phyloP scores from a whole-genome alignment of 1,139 yeast genomes.

The Candida neerlandica region DNA sequence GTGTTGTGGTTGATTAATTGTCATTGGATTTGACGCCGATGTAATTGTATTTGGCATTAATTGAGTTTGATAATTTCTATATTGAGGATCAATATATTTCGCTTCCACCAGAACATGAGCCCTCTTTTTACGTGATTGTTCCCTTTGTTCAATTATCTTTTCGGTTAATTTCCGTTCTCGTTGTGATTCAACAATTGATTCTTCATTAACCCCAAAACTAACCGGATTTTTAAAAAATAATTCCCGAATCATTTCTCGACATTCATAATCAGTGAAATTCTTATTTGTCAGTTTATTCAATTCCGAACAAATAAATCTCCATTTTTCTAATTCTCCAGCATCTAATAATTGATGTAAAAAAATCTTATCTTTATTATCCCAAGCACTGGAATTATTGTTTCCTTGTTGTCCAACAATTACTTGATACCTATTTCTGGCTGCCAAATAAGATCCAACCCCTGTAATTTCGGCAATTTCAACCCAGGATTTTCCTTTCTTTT shows the following conservation, averaged over 20 bases:
- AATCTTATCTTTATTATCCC: constrained; percentile 62
- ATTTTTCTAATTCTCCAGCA: constrained; percentile 71
- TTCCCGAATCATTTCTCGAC: constrained; percentile 55
- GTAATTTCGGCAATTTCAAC: constrained; percentile 72
- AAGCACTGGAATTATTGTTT: constrained; percentile 63
- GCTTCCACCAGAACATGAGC: constrained; percentile 1
- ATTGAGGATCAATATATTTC: constrained; percentile 6
- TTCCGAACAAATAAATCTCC: constrained; percentile 66
- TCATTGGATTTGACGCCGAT: constrained; percentile 12
- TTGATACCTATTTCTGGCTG: constrained; percentile 79
- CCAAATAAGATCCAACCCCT: constrained; percentile 66
- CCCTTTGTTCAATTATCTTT: constrained; percentile 34
- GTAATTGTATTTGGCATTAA: not conserved
- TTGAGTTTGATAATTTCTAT: constrained; percentile 6
- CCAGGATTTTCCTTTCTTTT: constrained; percentile 70
- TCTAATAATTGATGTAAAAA: constrained; percentile 57
- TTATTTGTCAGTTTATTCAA: constrained; percentile 62
- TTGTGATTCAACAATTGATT: constrained; percentile 38
- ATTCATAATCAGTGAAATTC: constrained; percentile 52
- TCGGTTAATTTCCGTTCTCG: constrained; percentile 44
- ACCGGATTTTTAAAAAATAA: constrained; percentile 61
- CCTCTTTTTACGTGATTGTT: constrained; percentile 18
- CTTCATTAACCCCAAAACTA: constrained; percentile 57
- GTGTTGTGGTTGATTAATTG: constrained; percentile 28
- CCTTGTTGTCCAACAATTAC: constrained; percentile 86